Evolutionary conservation across 352 stramenopile species (phyloP), one percentile per base, ranked within the genome.

Genomic region (Phytophthora pseudosyringae): DNA sequence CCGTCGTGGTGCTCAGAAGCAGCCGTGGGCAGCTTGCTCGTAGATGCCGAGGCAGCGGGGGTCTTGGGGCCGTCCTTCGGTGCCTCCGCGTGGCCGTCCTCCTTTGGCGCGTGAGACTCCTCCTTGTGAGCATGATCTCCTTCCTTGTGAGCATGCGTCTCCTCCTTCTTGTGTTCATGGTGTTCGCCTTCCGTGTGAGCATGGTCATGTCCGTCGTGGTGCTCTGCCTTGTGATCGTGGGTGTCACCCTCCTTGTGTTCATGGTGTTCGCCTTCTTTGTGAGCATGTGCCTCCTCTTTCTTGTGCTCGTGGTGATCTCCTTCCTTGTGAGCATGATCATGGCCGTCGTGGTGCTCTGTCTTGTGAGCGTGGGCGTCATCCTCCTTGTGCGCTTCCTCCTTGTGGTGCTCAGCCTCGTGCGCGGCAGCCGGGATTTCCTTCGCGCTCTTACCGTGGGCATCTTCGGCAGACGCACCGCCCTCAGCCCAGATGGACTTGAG

Each of bases 401-500:
- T 63, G 26, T 59, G 29, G 29, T 44, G 10, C 15, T 49, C 31
- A 5, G 3, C 46, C 10, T 69, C 54, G 36, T 50, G 52, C 29
- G 33, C 49, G 31, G 49, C 40, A 15, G 51, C 36, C 13, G 74
- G 67, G 1, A 77, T 43, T 18, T 85, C 67, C 56, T 80, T 82
- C 1, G 40, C 64, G 47, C 76, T 81, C 59, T 75, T 75, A 31
- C 61, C 69, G 71, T 76, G 69, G 16, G 25, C 61, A 31, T 75
- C 58, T 4, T 55, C 41, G 4, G 41, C 61, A 36, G 64, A 44
- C 0, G 55, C 50, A 0, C 38, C 65, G 3, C 68, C 66, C 8
- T 84, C 59, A 8, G 60, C 69, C 82, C 82, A 91, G 29, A 91
- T 83, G 4, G 72, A 68, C 73, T 87, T 89, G 36, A 91, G 75